phyloP scores from a whole-genome alignment of 495 filamentous ascomycete species.

The Aspergillus haitiensis region DNA sequence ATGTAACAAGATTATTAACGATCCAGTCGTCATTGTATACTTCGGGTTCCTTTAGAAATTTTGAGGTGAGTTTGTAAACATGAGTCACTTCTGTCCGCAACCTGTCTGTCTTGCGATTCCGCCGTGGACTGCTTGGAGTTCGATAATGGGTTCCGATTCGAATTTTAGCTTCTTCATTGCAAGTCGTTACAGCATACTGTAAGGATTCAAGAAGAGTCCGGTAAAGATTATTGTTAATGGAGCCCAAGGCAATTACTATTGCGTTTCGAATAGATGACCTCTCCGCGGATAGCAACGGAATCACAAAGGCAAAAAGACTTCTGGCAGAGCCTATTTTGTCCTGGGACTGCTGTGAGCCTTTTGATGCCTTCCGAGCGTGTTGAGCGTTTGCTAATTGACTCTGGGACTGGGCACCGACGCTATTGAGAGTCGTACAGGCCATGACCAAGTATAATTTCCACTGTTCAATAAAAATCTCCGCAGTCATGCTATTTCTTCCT shows the following conservation, averaged over 20 bases:
- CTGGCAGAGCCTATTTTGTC: constrained; percentile 88
- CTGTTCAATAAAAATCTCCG: constrained; percentile 89
- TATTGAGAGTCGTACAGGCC: constrained; percentile 92
- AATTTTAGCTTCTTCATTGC: constrained; percentile 86
- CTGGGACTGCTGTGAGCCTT: constrained; percentile 61
- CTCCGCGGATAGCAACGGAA: constrained; percentile 77
- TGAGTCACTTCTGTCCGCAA: constrained; percentile 92
- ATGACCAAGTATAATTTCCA: constrained; percentile 99
- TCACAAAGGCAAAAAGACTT: constrained; percentile 84
- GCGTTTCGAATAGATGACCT: constrained; percentile 79
- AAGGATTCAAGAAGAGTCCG: constrained; percentile 87
- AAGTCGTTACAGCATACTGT: constrained; percentile 75
- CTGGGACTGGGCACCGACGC: constrained; percentile 68
- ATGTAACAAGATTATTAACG: constrained; percentile 81
- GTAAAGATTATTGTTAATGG: constrained; percentile 95
- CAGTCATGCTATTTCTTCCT: constrained; percentile 68
- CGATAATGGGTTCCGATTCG: constrained; percentile 74
- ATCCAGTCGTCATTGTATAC: constrained; percentile 92
- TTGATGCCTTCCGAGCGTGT: constrained; percentile 82
- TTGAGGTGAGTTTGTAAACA: constrained; percentile 90
- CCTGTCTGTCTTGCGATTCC: constrained; percentile 77
- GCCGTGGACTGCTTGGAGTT: constrained; percentile 69
- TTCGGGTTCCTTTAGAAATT: constrained; percentile 76
- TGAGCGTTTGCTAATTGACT: constrained; percentile 62
- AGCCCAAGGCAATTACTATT: constrained; percentile 87